A percentile compares a stretch with the other conserved stretches of the same genome.
phyloP scores from a whole-genome alignment of 805 yeast genomes.

The Wickerhamomyces sydowiorum region DNA sequence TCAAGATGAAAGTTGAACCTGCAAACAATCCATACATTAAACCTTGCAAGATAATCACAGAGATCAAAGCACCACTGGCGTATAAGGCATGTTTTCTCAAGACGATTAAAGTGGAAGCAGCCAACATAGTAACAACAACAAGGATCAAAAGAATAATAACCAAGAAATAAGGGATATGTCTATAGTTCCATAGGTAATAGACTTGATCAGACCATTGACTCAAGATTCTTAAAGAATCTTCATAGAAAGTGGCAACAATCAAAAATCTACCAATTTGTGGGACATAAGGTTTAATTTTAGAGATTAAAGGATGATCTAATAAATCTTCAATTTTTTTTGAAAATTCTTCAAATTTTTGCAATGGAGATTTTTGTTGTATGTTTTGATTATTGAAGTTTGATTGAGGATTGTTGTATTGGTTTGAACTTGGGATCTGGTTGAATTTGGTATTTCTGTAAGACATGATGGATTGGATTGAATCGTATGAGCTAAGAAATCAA shows the following conservation, averaged over 20 bases:
- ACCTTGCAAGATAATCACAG: slow-evolving; percentile 79
- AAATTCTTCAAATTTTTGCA: slow-evolving; percentile 38
- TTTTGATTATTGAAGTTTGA: not conserved
- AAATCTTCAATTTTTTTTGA: slow-evolving; percentile 48
- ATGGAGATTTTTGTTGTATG: not conserved
- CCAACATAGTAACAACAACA: slow-evolving; percentile 65
- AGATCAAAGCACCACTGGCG: slow-evolving; percentile 64
- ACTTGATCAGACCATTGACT: slow-evolving; percentile 92
- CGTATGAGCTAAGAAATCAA: no score
- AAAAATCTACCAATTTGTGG: slow-evolving; percentile 86
- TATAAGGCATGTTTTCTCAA: slow-evolving; percentile 59
- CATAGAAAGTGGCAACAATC: slow-evolving; percentile 90
- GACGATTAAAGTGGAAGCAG: slow-evolving; percentile 67
- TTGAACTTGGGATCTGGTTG: slow-evolving; percentile 20
- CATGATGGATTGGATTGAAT: slow-evolving; percentile 4
- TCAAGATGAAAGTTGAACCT: slow-evolving; percentile 74
- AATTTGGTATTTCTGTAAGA: slow-evolving; percentile 24
- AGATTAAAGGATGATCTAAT: slow-evolving; percentile 46
- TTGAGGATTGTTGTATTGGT: slow-evolving; percentile 9
- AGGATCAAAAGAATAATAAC: slow-evolving; percentile 63
- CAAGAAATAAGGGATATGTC: slow-evolving; percentile 72
- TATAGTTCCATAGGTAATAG: slow-evolving; percentile 71
- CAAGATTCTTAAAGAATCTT: slow-evolving; percentile 78
- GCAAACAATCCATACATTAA: slow-evolving; percentile 80
- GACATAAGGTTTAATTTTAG: slow-evolving; percentile 56